phyloP scores from a whole-genome alignment of 2,329 filamentous ascomycete species.

The Nothomitra cinnamomea region DNA sequence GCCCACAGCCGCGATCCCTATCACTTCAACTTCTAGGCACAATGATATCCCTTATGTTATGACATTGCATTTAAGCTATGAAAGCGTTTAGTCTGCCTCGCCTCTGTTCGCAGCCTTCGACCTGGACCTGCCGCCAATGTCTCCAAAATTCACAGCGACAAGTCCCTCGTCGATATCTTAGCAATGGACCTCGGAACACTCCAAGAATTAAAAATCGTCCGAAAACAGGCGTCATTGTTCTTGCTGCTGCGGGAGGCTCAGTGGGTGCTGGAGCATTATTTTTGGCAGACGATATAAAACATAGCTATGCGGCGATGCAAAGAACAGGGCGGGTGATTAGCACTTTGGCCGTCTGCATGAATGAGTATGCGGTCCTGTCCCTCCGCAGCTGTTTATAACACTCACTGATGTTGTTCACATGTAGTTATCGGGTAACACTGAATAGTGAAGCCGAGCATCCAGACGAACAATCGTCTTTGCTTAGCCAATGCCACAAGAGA shows the following conservation, averaged over 20 bases:
- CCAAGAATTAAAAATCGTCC: background rate
- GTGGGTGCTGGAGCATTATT: conserved; percentile 28
- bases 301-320: conserved; percentile 57
- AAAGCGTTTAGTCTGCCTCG: background rate
- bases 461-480: conserved; percentile 45
- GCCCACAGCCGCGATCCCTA: no score
- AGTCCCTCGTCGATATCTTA: background rate
- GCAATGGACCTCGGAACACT: background rate
- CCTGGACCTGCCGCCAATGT: background rate
- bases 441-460: conserved; percentile 48
- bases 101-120: background rate
- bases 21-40: background rate
- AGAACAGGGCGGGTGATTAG: conserved; percentile 63
- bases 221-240: background rate
- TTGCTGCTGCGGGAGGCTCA: conserved; percentile 2
- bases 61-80: background rate
- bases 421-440: conserved; percentile 73
- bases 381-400: background rate
- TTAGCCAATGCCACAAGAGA: conserved; percentile 77
- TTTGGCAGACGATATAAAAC: conserved; percentile 51
- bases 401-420: conserved; percentile 5
- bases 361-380: conserved; percentile 45
- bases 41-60: background rate
- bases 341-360: conserved; percentile 65
- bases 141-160: background rate